These are phyloP conservation scores for Brettanomyces naardenensis DNA, from an alignment of 805 yeast genomes.

Conservation along the genomic window DNA sequence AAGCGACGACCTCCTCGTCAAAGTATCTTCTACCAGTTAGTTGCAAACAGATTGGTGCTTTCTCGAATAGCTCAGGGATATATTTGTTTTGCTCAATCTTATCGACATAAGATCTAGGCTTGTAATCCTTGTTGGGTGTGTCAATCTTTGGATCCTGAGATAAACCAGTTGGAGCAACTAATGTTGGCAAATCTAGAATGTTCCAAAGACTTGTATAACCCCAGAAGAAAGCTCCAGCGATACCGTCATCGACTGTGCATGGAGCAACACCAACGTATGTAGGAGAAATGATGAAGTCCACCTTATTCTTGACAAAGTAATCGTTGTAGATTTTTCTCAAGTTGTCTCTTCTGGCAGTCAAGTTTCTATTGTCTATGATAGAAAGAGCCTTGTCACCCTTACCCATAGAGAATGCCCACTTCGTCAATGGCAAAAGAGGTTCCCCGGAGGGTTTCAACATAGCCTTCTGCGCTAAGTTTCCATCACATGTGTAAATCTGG, in stretches of 20 bases:
- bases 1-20: slow-evolving; percentile 47
- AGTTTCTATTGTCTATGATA: slow-evolving; percentile 45
- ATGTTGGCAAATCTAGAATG: slow-evolving; percentile 62
- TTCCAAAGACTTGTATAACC: slow-evolving; percentile 74
- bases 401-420: slow-evolving; percentile 53
- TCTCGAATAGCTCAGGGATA: slow-evolving; percentile 37
- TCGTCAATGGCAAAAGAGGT: slow-evolving; percentile 56
- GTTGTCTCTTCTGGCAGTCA: slow-evolving; percentile 47
- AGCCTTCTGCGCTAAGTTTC: slow-evolving; percentile 49
- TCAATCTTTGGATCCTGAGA: slow-evolving; percentile 46
- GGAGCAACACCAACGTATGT: slow-evolving; percentile 69
- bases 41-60: slow-evolving; percentile 51
- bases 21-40: slow-evolving; percentile 45
- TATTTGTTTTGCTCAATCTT: slow-evolving; percentile 40
- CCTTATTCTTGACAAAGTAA: slow-evolving; percentile 42
- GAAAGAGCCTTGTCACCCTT: slow-evolving; percentile 42
- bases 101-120: slow-evolving; percentile 40
- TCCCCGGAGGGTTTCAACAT: slow-evolving; percentile 57
- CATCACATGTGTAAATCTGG: slow-evolving; percentile 57
- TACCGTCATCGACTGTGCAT: slow-evolving; percentile 38
- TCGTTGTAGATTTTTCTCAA: slow-evolving; percentile 51
- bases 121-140: slow-evolving; percentile 32
- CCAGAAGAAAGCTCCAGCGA: slow-evolving; percentile 56
- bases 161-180: slow-evolving; percentile 55
- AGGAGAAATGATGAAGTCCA: slow-evolving; percentile 65